Percentiles rank a stretch among this genome's conserved stretches.
phyloP scores from a whole-genome alignment of 257 asterid genomes.

The Solanum ossicruentum region DNA sequence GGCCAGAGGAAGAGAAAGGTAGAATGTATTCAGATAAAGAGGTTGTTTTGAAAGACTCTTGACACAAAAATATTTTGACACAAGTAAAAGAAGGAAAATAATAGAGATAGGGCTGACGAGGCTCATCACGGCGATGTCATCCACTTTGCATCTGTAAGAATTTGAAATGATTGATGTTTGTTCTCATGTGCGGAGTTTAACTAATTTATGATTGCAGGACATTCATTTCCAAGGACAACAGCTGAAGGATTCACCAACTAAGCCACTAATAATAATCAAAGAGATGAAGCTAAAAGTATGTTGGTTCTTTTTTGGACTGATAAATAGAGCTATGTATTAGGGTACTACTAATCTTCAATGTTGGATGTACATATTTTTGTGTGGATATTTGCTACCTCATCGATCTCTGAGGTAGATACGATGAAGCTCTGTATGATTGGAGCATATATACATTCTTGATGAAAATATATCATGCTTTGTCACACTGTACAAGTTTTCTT shows the following conservation, averaged over 20 bases:
- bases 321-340: neutral
- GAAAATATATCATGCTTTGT: neutral
- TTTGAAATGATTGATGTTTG: too few relatives aligned
- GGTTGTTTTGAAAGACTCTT: too few relatives aligned
- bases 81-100: too few relatives aligned
- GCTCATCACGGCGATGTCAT: conserved; percentile 96
- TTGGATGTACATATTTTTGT: neutral
- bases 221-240: conserved; percentile 41
- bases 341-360: neutral
- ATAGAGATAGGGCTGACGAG: conserved; percentile 49
- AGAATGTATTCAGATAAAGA: too few relatives aligned
- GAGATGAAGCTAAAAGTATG: neutral
- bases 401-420: neutral
- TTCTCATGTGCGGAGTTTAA: neutral
- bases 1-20: too few relatives aligned
- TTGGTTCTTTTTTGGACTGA: neutral
- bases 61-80: too few relatives aligned
- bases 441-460: neutral
- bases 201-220: conserved; percentile 29
- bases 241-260: conserved; percentile 35
- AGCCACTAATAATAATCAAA: neutral
- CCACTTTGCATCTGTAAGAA: conserved; percentile 67
- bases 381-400: neutral
- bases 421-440: neutral
- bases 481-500: neutral